These are phyloP conservation scores for Mycena floridula DNA, from an alignment of 768 basidiomycete species.

Conservation along the genomic window DNA sequence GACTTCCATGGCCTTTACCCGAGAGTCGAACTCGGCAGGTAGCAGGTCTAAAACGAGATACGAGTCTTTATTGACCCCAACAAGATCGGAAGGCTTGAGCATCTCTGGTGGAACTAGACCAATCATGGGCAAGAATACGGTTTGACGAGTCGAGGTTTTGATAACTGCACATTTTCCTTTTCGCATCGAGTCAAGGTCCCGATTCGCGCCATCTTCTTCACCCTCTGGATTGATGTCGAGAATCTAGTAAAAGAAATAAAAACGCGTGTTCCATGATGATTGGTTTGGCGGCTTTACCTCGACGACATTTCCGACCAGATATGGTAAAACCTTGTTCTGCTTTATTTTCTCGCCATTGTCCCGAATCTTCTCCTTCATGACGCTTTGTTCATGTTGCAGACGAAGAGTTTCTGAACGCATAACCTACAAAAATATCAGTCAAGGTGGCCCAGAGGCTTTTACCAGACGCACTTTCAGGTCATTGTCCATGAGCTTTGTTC, in stretches of 20 bases:
- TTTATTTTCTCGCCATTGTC: conserved; percentile 98
- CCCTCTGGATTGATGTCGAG: conserved; percentile 90
- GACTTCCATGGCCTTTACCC: conserved; percentile 99
- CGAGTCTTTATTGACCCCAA: conserved; percentile 99
- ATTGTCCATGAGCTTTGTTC: conserved; percentile 92
- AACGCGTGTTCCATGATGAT: neutral
- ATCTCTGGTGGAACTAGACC: conserved; percentile 93
- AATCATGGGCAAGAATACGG: conserved; percentile 96
- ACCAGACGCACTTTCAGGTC: conserved; percentile 79
- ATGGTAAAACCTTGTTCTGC: conserved; percentile 98
- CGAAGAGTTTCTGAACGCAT: conserved; percentile 94
- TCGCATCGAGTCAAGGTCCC: conserved; percentile 92
- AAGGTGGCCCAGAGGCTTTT: no score
- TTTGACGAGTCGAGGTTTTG: conserved; percentile 98
- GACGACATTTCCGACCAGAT: conserved; percentile 95
- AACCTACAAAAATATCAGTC: conserved; percentile 47
- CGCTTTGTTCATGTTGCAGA: conserved; percentile 87
- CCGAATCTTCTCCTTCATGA: conserved; percentile 98
- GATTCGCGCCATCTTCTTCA: conserved; percentile 93
- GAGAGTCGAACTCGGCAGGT: conserved; percentile 94
- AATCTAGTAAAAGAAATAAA: conserved; percentile 47
- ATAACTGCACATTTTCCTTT: conserved; percentile 98
- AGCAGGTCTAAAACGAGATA: conserved; percentile 94
- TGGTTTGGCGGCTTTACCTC: conserved; percentile 53
- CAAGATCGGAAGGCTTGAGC: conserved; percentile 87